Evolutionary conservation across 176 grass and related monocot species (phyloP).

Genomic region (Pontederia paniculata): DNA sequence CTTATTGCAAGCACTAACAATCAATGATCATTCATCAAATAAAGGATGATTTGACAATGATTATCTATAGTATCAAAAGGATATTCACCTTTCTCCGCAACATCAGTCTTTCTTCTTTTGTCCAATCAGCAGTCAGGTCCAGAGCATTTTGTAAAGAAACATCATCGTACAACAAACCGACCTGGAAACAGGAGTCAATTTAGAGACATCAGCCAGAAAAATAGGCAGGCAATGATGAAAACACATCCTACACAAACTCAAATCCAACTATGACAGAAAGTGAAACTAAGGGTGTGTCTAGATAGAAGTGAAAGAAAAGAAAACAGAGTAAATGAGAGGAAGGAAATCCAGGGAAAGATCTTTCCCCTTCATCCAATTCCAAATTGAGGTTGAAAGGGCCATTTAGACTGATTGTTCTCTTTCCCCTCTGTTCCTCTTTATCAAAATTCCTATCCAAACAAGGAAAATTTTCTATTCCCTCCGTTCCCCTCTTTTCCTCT

Average conservation of each 20-base stretch:
- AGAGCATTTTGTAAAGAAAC: constrained; percentile 70
- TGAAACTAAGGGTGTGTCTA: background rate
- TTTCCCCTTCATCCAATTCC: background rate
- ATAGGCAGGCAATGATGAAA: background rate
- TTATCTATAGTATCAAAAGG: background rate
- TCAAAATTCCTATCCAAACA: too few relatives aligned
- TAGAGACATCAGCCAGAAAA: background rate
- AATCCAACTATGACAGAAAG: too few relatives aligned
- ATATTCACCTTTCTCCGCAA: constrained; percentile 54
- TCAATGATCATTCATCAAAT: background rate
- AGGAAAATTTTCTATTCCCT: too few relatives aligned
- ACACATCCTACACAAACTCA: background rate
- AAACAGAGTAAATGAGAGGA: background rate
- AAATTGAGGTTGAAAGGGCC: too few relatives aligned
- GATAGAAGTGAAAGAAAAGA: background rate
- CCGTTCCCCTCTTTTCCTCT: too few relatives aligned
- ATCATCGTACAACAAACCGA: constrained; percentile 84
- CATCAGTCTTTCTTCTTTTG: constrained; percentile 87
- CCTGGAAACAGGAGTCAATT: constrained; percentile 32
- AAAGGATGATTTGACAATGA: background rate
- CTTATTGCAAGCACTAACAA: too few relatives aligned
- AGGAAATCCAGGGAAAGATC: background rate
- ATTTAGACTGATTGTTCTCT: too few relatives aligned
- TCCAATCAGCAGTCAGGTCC: constrained; percentile 92
- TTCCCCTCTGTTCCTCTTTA: too few relatives aligned